A percentile compares a stretch with the other conserved stretches of the same genome.
Conservation (phyloP, 1,139 yeast genomes). For the Geotrichum macrosporum region DNA sequence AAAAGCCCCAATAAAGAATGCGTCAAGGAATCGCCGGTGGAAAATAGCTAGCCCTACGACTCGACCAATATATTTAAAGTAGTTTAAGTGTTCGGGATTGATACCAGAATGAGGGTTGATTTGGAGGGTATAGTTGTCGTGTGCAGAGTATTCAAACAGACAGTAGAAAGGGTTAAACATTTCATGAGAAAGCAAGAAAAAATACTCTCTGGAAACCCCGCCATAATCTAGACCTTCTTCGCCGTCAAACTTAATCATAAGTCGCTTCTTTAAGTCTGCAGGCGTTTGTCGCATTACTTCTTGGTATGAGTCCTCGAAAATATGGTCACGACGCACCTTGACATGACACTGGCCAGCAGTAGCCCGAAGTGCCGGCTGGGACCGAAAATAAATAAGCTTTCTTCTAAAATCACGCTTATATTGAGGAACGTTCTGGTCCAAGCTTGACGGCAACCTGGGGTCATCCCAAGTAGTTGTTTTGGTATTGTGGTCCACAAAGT, state of each 20-base stretch:
- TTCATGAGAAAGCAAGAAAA: slow-evolving; percentile 92
- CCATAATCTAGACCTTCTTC: slow-evolving; percentile 99
- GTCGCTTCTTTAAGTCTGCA: slow-evolving; percentile 94
- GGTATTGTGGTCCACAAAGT: slow-evolving; percentile 97
- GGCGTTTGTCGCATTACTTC: slow-evolving; percentile 99
- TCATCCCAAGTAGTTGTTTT: slow-evolving; percentile 99
- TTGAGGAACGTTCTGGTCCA: slow-evolving; percentile 98
- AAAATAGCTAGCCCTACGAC: slow-evolving; percentile 97
- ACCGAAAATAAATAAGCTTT: slow-evolving; percentile 92
- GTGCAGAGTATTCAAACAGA: slow-evolving; percentile 94
- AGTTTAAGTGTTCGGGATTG: slow-evolving; percentile 96
- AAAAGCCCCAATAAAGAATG: slow-evolving; percentile 96
- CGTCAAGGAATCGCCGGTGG: slow-evolving; percentile 96
- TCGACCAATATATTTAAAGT: slow-evolving; percentile 97
- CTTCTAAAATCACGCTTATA: slow-evolving; percentile 98
- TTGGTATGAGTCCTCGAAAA: slow-evolving; percentile 95
- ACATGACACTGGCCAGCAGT: slow-evolving; percentile 98
- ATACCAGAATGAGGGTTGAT: slow-evolving; percentile 97
- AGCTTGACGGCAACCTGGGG: slow-evolving; percentile 93
- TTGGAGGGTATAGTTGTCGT: slow-evolving; percentile 95
- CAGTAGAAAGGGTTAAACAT: slow-evolving; percentile 99
- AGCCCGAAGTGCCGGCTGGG: slow-evolving; percentile 96
- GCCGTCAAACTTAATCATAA: slow-evolving; percentile 98
- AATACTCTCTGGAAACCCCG: slow-evolving; percentile 97
- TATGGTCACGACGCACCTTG: slow-evolving; percentile 93